Evolutionary conservation across 208 protist genomes (phyloP), one percentile per base, ranked within the genome.

Genomic region (Acanthamoeba polyphaga): DNA sequence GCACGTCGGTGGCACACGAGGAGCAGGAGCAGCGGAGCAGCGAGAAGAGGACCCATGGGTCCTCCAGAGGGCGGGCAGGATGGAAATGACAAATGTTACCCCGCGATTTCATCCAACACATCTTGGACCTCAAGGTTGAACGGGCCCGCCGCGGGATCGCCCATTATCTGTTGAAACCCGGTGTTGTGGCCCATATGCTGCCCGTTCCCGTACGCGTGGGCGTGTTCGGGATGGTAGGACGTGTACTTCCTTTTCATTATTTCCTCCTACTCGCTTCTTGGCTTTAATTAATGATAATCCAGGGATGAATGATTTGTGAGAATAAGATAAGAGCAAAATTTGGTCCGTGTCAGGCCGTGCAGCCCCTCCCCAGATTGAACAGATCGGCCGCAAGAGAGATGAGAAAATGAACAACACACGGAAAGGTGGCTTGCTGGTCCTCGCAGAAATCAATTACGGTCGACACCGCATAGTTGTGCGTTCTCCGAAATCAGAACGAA

Each of bases 81-180:
- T 46, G 43, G 19, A 85, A 85, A 85, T 10, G 22, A 60, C 34
- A 34, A 85, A n/a, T 85, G 27, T 60, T 85, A 85, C 76, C 76
- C 76, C 76, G 76, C 76, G 13, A 85, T 85, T 58, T 85, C 76
- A 85, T 85, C 76, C 76, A 85, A 85, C 13, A 85, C 76, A 19
- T 85, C 76, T 85, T 85, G 76, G 49, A 85, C 76, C 76, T 85
- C 76, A 85, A 85, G 76, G 29, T 29, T 22, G 43, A 43, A 85
- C 27, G 76, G 76, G 76, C 76, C 76, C 4, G 27, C 12, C 10
- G 13, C 60, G 0, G 8, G 60, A n/a, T 66, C 60, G 13, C 53
- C 53, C 53, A 58, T 58, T 19, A 9, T 5, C 13, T 9, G 53
- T 17, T 58, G 53, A 58, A 58, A 58, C 53, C 53, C 53, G 53